Base-by-base conservation (phyloP, 441 rosid species). In the Eruca vesicaria region DNA sequence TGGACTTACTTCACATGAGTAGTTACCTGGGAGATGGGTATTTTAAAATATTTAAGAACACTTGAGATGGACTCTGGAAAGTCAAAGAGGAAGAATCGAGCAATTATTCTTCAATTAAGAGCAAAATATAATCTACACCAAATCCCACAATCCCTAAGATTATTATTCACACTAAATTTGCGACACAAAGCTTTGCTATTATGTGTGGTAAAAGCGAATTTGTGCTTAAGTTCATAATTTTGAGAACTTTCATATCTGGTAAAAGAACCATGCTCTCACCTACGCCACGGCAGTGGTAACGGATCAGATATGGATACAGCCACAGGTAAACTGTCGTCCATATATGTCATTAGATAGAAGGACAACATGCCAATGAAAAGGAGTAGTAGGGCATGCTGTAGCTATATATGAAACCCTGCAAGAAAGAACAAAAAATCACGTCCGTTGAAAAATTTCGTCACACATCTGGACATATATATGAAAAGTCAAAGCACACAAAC, bases 371-470 rank as follows among this genome's bases (percentile, higher is more conserved):
- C 70, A 45, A 84, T 18, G 56, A 94, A 89, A 69, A 92, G 82
- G 53, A 82, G 87, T 35, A 92, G 79, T 23, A 92, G 83, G 89
- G 11, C 96, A 94, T 1, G 96, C 77, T 9, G 96, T 76, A 92
- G 69, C 41, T 35, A 35, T 35, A 35, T 35, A 58, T 94, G 84
- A 81, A 88, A 85, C 23, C 96, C 98, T 90, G 82, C 58, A 71
- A 72, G 57, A 29, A 9, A 31, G 7, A 36, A 43, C 2, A 61
- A 15, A 28, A 14, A 31, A 56, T 10, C 12, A 2, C 0, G 1
- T 33, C 21, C 2, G 10, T 52, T 59, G 78, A 59, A 48, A 45
- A 23, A 9, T 58, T 11, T 3, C 3, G 19, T 19, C 12, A 19
- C 4, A 10, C 18, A 26, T 59, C n/a, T 50, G 62, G 66, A 65